Evolutionary conservation across 108 stramenopile genomes (phyloP), one percentile per base, ranked within the genome.

Genomic region (Skeletonema menzelii): DNA sequence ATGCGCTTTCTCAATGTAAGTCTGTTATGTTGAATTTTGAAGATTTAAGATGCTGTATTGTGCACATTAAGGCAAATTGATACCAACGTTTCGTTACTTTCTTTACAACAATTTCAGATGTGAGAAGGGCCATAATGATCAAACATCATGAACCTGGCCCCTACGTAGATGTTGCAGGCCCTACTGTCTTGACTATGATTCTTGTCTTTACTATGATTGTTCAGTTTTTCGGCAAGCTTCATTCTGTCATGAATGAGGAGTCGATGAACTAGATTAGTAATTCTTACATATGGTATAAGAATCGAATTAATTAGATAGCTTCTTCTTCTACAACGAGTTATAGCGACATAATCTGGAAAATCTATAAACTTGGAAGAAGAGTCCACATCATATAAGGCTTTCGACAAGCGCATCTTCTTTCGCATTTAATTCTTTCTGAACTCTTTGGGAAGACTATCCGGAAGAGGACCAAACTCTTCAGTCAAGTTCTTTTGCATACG

Each of bases 401-500:
- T 32, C 31, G 7, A 1, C 31, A 3, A 1, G n/a, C n/a, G n/a
- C n/a, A n/a, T n/a, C n/a, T n/a, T n/a, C n/a, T n/a, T 19, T 46
- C 44, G 17, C n/a, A 22, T 11, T 73, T 65, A 73, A 26, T 80
- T 73, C 63, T 80, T 80, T 57, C 79, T 63, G n/a, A 86, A 81
- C 61, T 86, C 86, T 44, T 72, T 84, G 5, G 86, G 86, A 67
- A 95, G 66, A 70, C 83, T 87, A 59, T 92, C 89, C 0, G 94
- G 94, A 42, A 95, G 75, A 26, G 77, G 79, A 61, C 94, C 94
- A 65, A 85, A 84, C 65, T 91, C 78, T 57, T 81, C 79, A 30
- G 87, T 87, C 63, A 99, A 84, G 83, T 98, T 97, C 49, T 70
- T 85, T 67, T 90, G 86, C 99, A 98, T 99, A 63, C 99, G 87